Base-by-base conservation (phyloP, 176 grass and related monocot species). In the Hsuehochloa calcarea region DNA sequence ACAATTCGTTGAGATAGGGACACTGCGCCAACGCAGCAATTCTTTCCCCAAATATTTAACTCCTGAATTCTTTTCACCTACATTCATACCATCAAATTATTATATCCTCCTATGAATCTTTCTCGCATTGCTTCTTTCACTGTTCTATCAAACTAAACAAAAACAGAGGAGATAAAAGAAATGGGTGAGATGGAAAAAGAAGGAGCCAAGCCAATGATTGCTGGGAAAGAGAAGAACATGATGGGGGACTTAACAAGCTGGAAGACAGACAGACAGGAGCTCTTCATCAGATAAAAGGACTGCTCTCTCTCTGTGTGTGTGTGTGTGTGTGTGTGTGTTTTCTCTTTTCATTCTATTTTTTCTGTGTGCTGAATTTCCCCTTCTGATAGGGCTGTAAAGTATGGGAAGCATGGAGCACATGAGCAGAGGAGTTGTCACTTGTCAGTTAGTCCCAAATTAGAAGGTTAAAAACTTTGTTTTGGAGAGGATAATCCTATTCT, bases 1-100 rank as follows among this genome's bases (percentile, higher is more conserved):
- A 97, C 88, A 89, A 68, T 80, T 87, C 72, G 70, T 81, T 69
- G 58, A 79, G 91, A 97, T 51, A 75, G 90, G 70, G 92, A 92
- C 88, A 82, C 85, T 17, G 83, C 90, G 88, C 94, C 92, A 82
- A 92, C 83, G 73, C 87, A 52, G 41, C 61, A 50, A 75, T 31
- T 41, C 19, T 11, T 56, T 31, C 54, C 43, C 16, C 4, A 23
- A 13, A 46, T 34, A 54, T 39, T 80, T 80, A 12, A 65, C 46
- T 86, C 22, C 2, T 10, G 13, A 34, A 39, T 47, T 82, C 25
- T 25, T 31, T 60, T 78, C 31, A 62, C 78, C 23, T 66, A n/a
- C 56, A 54, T 54, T 29, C 15, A 29, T 55, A 64, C 52, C 31
- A 60, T 60, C 66, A 4, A 23, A 82, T 31, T 76, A 49, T 75